Evolutionary conservation across 805 yeast genomes (phyloP).

Genomic region (Spathaspora hagerdaliae): DNA sequence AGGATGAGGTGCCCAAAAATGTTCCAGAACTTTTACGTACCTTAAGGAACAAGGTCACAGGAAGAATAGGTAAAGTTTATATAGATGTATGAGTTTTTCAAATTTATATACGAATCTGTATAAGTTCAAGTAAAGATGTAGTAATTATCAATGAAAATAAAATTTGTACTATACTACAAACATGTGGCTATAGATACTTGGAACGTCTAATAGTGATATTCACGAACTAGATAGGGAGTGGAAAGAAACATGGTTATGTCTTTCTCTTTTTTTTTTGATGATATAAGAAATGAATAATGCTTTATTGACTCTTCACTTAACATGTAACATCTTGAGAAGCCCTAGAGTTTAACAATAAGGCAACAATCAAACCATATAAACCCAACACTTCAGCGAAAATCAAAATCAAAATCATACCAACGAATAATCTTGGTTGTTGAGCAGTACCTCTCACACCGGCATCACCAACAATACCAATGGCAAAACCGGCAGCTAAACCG

Average conservation of each 20-base stretch:
- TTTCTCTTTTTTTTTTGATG: too few species aligned
- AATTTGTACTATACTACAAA: too few species aligned
- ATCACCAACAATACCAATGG: constrained; percentile 99
- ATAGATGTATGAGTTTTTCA: constrained; percentile 10
- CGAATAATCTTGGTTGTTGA: constrained; percentile 97
- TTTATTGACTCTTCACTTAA: constrained; percentile 29
- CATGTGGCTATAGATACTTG: too few species aligned
- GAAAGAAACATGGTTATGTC: too few species aligned
- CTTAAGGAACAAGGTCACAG: constrained; percentile 29
- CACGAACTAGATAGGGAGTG: too few species aligned
- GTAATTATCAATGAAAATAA: too few species aligned
- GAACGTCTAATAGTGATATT: too few species aligned
- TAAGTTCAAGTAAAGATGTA: too few species aligned
- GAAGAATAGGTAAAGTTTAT: constrained; percentile 33
- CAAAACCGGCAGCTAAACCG: constrained; percentile 97
- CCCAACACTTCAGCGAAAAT: constrained; percentile 99
- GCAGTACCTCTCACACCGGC: constrained; percentile 99
- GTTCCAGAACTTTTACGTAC: constrained; percentile 20
- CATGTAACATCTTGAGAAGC: constrained; percentile 90
- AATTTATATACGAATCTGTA: too few species aligned
- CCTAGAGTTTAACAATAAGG: constrained; percentile 94
- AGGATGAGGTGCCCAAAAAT: constrained; percentile 19
- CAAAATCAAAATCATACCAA: constrained; percentile 96
- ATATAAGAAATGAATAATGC: too few species aligned
- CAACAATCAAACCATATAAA: constrained; percentile 97